These are phyloP conservation scores for Aspergillus nanangensis DNA, from an alignment of 495 filamentous ascomycete genomes.

Conservation along the genomic window DNA sequence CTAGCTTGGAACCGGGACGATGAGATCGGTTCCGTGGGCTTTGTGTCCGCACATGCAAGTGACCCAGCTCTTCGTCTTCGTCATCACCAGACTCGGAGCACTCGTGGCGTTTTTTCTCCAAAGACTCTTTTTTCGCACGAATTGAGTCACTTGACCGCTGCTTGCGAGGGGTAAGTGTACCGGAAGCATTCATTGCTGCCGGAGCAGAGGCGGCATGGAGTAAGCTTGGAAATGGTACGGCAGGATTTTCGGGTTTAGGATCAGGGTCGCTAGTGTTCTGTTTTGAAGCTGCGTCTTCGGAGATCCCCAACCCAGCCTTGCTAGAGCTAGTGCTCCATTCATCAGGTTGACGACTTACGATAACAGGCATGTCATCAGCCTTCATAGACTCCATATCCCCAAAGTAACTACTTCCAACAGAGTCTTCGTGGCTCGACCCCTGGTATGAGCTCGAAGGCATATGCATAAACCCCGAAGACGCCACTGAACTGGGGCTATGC, in stretches of 20 bases:
- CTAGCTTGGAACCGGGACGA: conserved; percentile 72
- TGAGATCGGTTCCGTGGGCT: conserved; percentile 49
- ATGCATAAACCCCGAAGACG: conserved; percentile 68
- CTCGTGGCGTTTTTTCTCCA: conserved; percentile 72
- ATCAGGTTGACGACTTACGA: conserved; percentile 65
- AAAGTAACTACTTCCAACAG: conserved; percentile 79
- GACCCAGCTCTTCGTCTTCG: conserved; percentile 84
- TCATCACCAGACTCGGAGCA: conserved; percentile 86
- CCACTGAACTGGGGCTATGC: conserved; percentile 81
- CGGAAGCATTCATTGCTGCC: conserved; percentile 49
- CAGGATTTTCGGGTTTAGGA: conserved; percentile 19
- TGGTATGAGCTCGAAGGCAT: conserved; percentile 69
- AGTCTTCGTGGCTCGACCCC: conserved; percentile 76
- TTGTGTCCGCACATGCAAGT: conserved; percentile 49
- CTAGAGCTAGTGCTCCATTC: conserved; percentile 67
- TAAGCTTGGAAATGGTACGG: conserved; percentile 45
- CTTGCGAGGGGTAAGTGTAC: conserved; percentile 49
- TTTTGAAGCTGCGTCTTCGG: conserved; percentile 34
- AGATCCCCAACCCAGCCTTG: conserved; percentile 66
- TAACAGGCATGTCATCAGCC: conserved; percentile 73
- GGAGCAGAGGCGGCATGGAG: conserved; percentile 67
- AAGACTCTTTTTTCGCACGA: conserved; percentile 67
- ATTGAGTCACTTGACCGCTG: conserved; percentile 76
- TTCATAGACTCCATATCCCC: conserved; percentile 77
- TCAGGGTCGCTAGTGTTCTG: conserved; percentile 23